Base-by-base conservation (phyloP, 1,284 basidiomycete genomes). In the Sanghuangporus sanghuang region DNA sequence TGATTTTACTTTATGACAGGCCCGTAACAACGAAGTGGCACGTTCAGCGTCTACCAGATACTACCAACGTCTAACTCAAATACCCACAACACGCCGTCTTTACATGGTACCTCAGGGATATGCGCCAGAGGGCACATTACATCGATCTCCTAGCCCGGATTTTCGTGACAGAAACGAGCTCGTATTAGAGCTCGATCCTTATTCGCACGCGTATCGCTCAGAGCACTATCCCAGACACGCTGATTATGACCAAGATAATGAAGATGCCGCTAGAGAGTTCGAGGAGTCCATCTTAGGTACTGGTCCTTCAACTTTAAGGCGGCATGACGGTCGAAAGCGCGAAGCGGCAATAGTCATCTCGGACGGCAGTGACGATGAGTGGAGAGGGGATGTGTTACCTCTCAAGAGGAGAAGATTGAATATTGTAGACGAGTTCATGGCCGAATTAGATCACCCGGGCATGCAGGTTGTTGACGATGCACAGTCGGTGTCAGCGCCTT, bases 11-110 rank as follows among this genome's bases (percentile, higher is more conserved):
- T 68, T 11, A 66, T 8, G 50, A 39, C 7, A 92, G 90, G 85
- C 88, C 69, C 85, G 87, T 44, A 89, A 89, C 71, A 78, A 82
- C 23, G 74, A 76, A 8, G 85, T 85, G 35, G 87, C 87, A 1
- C 78, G 81, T 61, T 72, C 78, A 9, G 77, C 90, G 66, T 86
- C 89, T 3, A 84, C 83, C 68, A 79, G 83, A 63, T 92, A 92
- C 72, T 79, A 84, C 39, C 75, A 79, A 50, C 83, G 83, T 65
- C 83, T 92, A 62, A 80, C 85, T 48, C 82, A 79, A 48, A 86
- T 91, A 67, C 85, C 87, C 36, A 80, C 77, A 32, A 79, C 81
- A 18, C 54, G 50, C 3, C 64, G 61, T 35, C 60, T 58, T 36
- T 78, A 77, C 42, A 75, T 75, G 23, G 70, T 75, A 16, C 71